Percentiles rank a stretch among this genome's conserved stretches.
phyloP scores from a whole-genome alignment of 1,139 yeast species.

The Diutina mesorugosa region DNA sequence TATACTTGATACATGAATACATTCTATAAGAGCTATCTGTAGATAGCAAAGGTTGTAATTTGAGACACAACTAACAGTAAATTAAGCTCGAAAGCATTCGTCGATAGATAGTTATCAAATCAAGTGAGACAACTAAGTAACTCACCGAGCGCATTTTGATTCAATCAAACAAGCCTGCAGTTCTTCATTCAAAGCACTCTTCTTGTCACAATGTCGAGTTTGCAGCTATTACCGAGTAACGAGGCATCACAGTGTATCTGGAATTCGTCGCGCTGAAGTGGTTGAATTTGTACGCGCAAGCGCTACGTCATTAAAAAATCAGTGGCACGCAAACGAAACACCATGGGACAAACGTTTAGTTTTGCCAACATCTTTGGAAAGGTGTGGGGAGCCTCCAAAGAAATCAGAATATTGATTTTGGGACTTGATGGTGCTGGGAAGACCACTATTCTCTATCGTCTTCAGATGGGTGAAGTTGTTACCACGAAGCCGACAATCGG shows the following conservation, averaged over 20 bases:
- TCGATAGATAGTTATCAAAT: too few relatives aligned
- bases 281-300: neutral
- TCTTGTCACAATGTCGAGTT: too few relatives aligned
- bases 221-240: neutral
- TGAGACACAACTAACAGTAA: too few relatives aligned
- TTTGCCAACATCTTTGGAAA: conserved; percentile 60
- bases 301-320: conserved; percentile 1
- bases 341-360: conserved; percentile 80
- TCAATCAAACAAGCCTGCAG: too few relatives aligned
- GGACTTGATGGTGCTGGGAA: conserved; percentile 98
- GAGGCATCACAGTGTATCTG: neutral
- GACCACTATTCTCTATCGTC: conserved; percentile 83
- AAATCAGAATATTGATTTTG: conserved; percentile 78
- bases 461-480: conserved; percentile 35
- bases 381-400: conserved; percentile 85
- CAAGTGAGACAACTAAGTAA: too few relatives aligned
- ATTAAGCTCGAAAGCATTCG: too few relatives aligned
- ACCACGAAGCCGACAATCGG: conserved; percentile 79
- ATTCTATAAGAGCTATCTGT: too few relatives aligned
- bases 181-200: too few relatives aligned
- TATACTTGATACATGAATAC: too few relatives aligned
- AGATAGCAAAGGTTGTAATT: too few relatives aligned
- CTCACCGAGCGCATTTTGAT: too few relatives aligned
- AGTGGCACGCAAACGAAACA: neutral
- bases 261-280: neutral